Base-by-base conservation (phyloP, 768 basidiomycete genomes). In the Boletus edulis region DNA sequence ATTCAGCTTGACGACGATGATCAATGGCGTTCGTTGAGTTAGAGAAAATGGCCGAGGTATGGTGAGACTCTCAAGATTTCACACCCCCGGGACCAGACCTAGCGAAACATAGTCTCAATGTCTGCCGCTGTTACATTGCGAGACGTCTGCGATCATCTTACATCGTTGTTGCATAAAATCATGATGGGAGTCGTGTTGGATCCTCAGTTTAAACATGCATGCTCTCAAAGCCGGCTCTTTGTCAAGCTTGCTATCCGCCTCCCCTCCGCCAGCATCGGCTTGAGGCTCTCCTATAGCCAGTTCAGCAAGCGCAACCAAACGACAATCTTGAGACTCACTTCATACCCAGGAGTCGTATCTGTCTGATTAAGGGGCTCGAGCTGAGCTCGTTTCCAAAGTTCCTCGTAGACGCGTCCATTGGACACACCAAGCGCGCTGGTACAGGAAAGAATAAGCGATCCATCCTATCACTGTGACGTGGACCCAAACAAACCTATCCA, bases 341-440 rank as follows among this genome's bases (percentile, higher is more conserved):
- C 72, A 62, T 89, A 87, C 22, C 78, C 85, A n/a, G 72, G 73
- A 3, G 81, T 70, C 8, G 81, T 73, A 34, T 80, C 78, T 0
- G 67, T 70, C 55, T 71, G 65, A 62, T 88, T 89, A 45, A 88
- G 64, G 0, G 86, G 86, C 52, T 87, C 85, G 4, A 65, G 63
- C 60, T 85, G 79, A 6, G 76, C 84, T 11, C 79, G 70, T 31
- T 78, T 71, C 81, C 84, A 86, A 12, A 90, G 66, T n/a, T 78
- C 76, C 50, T 90, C 81, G 51, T 90, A 91, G 14, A 83, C 86
- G 13, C 74, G 78, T 3, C 88, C 89, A 59, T 84, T 76, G 49
- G 76, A 76, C 3, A 82, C 80, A 1, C 87, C 87, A 20, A 89
- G 70, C 0, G 84, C 82, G 65, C 86, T 86, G 35, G 17, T 9